A percentile compares a stretch with the other conserved stretches of the same genome.
These are phyloP conservation scores for Cercospora canescens DNA, from an alignment of 2,329 filamentous ascomycete genomes.

Conservation along the genomic window DNA sequence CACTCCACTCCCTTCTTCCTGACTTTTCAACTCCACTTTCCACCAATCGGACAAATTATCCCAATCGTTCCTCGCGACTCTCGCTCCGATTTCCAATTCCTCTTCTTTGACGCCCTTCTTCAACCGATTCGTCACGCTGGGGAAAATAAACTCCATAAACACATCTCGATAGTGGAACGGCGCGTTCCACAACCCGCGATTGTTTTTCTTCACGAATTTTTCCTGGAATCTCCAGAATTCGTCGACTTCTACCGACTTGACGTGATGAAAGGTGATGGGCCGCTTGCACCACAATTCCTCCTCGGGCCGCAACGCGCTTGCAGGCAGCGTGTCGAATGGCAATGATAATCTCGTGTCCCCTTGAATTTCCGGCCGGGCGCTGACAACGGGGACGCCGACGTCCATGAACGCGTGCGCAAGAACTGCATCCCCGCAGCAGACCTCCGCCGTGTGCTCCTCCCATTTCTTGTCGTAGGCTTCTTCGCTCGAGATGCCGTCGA, in stretches of 20 bases:
- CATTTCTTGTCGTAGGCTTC: conserved; percentile 23
- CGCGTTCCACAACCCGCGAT: background rate
- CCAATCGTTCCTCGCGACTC: conserved; percentile 5
- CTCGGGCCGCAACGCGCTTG: background rate
- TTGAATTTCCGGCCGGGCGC: conserved; percentile 25
- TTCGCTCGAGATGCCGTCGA: background rate
- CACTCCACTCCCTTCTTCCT: background rate
- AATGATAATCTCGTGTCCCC: conserved; percentile 23
- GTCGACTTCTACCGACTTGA: conserved; percentile 21
- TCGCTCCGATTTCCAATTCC: background rate
- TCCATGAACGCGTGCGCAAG: conserved; percentile 29
- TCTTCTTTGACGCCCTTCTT: background rate
- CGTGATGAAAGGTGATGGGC: conserved; percentile 29
- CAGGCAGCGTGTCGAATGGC: background rate
- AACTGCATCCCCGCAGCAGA: conserved; percentile 30
- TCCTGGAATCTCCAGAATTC: conserved; percentile 23
- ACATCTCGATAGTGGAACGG: conserved; percentile 17
- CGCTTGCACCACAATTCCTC: conserved; percentile 29
- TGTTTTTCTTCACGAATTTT: conserved; percentile 1
- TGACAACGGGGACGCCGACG: conserved; percentile 24
- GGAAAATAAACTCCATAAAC: conserved; percentile 10
- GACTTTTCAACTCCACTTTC: conserved; percentile 2
- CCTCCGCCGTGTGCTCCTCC: conserved; percentile 23
- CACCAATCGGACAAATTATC: conserved; percentile 20
- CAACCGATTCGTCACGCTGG: background rate